Percentiles rank a stretch among this genome's conserved stretches.
phyloP scores from a whole-genome alignment of 805 yeast genomes.

The Yarrowia sp. region DNA sequence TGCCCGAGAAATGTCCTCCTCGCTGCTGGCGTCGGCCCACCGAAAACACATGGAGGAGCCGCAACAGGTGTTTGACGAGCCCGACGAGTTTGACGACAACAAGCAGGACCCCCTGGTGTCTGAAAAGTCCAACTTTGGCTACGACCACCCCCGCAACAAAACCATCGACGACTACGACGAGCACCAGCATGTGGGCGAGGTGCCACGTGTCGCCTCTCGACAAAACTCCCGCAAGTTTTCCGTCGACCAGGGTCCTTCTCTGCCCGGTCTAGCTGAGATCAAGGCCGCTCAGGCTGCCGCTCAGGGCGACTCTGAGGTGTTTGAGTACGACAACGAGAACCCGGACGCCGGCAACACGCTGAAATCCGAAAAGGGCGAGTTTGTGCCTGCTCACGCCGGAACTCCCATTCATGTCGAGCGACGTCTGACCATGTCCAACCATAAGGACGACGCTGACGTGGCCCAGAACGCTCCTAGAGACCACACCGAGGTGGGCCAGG shows the following conservation, averaged over 20 bases:
- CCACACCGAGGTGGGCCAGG: slow-evolving; percentile 34
- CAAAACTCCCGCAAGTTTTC: slow-evolving; percentile 21
- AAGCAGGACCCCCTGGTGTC: slow-evolving; percentile 8
- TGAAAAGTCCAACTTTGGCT: slow-evolving; percentile 22
- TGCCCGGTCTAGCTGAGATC: slow-evolving; percentile 17
- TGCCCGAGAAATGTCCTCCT: slow-evolving; percentile 3
- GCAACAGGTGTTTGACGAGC: slow-evolving; percentile 24
- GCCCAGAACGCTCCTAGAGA: slow-evolving; percentile 38
- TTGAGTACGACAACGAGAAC: slow-evolving; percentile 39
- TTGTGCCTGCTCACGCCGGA: slow-evolving; percentile 36
- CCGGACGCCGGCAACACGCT: slow-evolving; percentile 36
- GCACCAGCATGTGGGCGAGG: slow-evolving; percentile 10
- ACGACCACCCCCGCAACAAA: slow-evolving; percentile 19
- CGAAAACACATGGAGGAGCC: slow-evolving; percentile 25
- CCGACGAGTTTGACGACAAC: slow-evolving; percentile 10
- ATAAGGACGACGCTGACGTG: slow-evolving; percentile 37
- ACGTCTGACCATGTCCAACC: slow-evolving; percentile 38
- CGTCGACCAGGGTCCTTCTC: slow-evolving; percentile 16
- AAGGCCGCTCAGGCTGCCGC: slow-evolving; percentile 27
- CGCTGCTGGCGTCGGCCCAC: slow-evolving; percentile 20
- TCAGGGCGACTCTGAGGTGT: slow-evolving; percentile 37
- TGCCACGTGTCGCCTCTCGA: slow-evolving; percentile 10
- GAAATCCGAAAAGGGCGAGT: slow-evolving; percentile 35
- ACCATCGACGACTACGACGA: slow-evolving; percentile 25
- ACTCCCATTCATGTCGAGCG: slow-evolving; percentile 39